Percentiles rank a stretch among this genome's conserved stretches.
Evolutionary conservation across 1,139 yeast genomes (phyloP).

Genomic region (Arxiozyma slooffiae): DNA sequence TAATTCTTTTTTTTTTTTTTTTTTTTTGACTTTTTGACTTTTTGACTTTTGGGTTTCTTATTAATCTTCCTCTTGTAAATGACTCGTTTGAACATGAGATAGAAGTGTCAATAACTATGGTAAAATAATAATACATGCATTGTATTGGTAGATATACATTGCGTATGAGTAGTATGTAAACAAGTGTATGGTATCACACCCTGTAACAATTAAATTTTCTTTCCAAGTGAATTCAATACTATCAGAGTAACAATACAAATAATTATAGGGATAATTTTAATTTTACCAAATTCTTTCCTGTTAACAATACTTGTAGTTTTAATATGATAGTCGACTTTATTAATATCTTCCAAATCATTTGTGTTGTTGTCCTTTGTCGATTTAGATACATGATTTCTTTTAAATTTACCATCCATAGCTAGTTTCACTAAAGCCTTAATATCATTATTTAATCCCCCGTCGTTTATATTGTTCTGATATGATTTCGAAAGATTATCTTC

Average conservation of each 20-base stretch:
- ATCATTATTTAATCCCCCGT: conserved; percentile 5
- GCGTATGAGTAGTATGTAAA: neutral
- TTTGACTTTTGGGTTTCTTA: neutral
- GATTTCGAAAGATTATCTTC: conserved; percentile 30
- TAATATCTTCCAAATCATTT: neutral
- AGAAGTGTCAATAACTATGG: too few species aligned
- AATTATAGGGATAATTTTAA: neutral
- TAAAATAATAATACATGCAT: too few species aligned
- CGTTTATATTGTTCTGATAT: neutral
- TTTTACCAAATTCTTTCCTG: neutral
- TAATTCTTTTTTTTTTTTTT: neutral
- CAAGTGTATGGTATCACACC: neutral
- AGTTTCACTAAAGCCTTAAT: neutral
- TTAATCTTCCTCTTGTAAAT: neutral
- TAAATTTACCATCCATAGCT: neutral
- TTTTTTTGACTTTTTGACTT: too few species aligned
- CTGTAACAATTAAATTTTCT: neutral
- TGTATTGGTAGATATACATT: too few species aligned
- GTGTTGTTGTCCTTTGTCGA: neutral
- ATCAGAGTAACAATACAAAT: neutral
- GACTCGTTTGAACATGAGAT: neutral
- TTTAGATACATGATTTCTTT: neutral
- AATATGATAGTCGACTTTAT: neutral
- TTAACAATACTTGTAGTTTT: neutral
- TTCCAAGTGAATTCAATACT: neutral